Evolutionary conservation across 345 rosid species (phyloP).

Genomic region (Physaria fendleri): DNA sequence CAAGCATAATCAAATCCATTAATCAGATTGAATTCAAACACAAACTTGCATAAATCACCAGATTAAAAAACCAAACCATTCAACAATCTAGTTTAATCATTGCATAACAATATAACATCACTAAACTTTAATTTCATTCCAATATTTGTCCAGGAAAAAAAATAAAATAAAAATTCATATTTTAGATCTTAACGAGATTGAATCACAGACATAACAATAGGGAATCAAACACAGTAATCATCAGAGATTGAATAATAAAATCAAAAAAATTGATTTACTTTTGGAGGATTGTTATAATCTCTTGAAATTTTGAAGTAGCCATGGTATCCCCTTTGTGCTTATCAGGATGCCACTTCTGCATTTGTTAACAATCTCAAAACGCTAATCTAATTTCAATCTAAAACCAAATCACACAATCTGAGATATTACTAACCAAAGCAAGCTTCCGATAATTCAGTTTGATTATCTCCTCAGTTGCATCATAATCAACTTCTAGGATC

Average conservation of each 20-base stretch:
- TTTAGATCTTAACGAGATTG: neutral
- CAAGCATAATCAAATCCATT: neutral
- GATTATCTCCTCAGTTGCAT: slow-evolving; percentile 67
- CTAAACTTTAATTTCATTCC: too few relatives aligned
- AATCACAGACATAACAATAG: neutral
- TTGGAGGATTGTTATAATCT: slow-evolving; percentile 38
- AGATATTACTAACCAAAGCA: slow-evolving; percentile 44
- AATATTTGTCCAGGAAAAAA: too few relatives aligned
- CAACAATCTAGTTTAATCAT: too few relatives aligned
- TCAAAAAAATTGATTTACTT: neutral
- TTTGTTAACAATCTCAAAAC: neutral
- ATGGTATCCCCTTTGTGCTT: slow-evolving; percentile 60
- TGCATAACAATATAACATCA: too few relatives aligned
- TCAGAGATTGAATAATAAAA: neutral
- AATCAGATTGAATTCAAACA: neutral
- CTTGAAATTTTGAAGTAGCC: slow-evolving; percentile 60
- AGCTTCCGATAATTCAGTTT: slow-evolving; percentile 55
- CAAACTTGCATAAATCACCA: neutral
- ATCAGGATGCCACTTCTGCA: slow-evolving; percentile 78
- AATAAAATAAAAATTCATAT: too few relatives aligned
- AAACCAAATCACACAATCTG: neutral
- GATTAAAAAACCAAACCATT: neutral
- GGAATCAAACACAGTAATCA: neutral
- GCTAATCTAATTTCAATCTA: neutral
- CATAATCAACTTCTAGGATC: slow-evolving; percentile 65